These are phyloP conservation scores for Penicillium capsulatum DNA, from an alignment of 2,329 filamentous ascomycete genomes.

Conservation along the genomic window DNA sequence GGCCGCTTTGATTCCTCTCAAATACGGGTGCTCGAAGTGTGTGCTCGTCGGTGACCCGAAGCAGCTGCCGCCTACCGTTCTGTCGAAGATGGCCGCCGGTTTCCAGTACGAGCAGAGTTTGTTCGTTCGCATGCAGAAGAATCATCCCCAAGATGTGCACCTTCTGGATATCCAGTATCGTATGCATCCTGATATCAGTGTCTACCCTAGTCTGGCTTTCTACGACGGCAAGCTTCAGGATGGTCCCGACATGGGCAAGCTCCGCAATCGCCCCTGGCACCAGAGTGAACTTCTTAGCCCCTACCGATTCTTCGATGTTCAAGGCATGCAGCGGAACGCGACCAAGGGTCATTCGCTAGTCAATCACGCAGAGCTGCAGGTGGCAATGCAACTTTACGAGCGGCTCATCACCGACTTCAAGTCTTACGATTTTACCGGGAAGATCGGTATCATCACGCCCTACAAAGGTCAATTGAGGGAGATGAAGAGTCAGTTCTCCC, in stretches of 20 bases:
- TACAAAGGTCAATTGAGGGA: slow-evolving; percentile 90
- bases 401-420: slow-evolving; percentile 70
- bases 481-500: slow-evolving; percentile 69
- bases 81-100: slow-evolving; percentile 85
- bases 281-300: slow-evolving; percentile 74
- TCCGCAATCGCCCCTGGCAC: slow-evolving; percentile 83
- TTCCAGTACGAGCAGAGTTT: slow-evolving; percentile 97
- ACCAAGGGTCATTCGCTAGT: slow-evolving; percentile 81
- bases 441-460: slow-evolving; percentile 94
- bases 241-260: slow-evolving; percentile 72
- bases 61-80: slow-evolving; percentile 89
- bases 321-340: slow-evolving; percentile 79
- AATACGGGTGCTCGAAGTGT: slow-evolving; percentile 95
- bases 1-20: slow-evolving; percentile 91
- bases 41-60: slow-evolving; percentile 97
- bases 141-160: slow-evolving; percentile 82
- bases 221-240: slow-evolving; percentile 86
- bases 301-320: slow-evolving; percentile 95
- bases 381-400: slow-evolving; percentile 80
- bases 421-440: slow-evolving; percentile 66
- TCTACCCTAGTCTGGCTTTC: slow-evolving; percentile 85
- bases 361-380: slow-evolving; percentile 80
- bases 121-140: slow-evolving; percentile 97
- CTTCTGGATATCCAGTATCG: slow-evolving; percentile 97
- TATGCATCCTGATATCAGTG: slow-evolving; percentile 96